A percentile compares a stretch with the other conserved stretches of the same genome.
Evolutionary conservation across 139 green algal species (phyloP).

Genomic region (Tetradesmus obliquus): DNA sequence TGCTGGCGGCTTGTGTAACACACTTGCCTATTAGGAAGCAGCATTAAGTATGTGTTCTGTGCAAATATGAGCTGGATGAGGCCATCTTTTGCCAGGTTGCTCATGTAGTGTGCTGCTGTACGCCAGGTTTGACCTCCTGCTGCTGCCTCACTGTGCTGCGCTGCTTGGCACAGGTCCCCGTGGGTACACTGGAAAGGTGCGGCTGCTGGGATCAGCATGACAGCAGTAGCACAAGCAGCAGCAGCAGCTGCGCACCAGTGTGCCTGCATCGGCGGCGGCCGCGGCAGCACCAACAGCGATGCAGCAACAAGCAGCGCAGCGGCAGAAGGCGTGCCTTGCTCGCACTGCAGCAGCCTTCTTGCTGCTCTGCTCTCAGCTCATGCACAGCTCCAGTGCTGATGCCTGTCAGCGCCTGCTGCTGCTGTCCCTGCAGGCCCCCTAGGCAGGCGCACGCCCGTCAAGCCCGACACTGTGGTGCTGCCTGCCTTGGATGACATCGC

Average conservation of each 20-base stretch:
- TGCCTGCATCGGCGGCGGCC: too few relatives aligned
- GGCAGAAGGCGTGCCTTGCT: not conserved
- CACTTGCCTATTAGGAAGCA: too few relatives aligned
- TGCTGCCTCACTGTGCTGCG: not conserved
- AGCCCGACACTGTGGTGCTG: not conserved
- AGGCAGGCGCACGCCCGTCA: not conserved
- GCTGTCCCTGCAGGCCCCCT: not conserved
- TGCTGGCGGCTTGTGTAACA: too few relatives aligned
- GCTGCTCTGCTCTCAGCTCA: not conserved
- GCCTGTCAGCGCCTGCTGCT: not conserved
- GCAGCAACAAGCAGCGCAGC: not conserved
- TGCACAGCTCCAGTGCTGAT: not conserved
- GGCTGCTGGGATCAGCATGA: not conserved
- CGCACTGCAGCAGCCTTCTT: not conserved
- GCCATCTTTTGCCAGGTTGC: too few relatives aligned
- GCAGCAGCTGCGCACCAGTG: not conserved
- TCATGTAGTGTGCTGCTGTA: too few relatives aligned
- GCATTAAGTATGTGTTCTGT: too few relatives aligned
- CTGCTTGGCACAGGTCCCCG: not conserved
- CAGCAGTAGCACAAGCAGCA: not conserved
- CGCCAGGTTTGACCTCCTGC: not conserved
- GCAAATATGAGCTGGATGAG: too few relatives aligned
- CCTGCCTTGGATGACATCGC: slow-evolving; percentile 15
- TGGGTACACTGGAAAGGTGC: slow-evolving; percentile 31
- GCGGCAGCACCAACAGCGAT: too few relatives aligned